Evolutionary conservation across 106 monocot species (phyloP).

Genomic region (Platanthera zijinensis): DNA sequence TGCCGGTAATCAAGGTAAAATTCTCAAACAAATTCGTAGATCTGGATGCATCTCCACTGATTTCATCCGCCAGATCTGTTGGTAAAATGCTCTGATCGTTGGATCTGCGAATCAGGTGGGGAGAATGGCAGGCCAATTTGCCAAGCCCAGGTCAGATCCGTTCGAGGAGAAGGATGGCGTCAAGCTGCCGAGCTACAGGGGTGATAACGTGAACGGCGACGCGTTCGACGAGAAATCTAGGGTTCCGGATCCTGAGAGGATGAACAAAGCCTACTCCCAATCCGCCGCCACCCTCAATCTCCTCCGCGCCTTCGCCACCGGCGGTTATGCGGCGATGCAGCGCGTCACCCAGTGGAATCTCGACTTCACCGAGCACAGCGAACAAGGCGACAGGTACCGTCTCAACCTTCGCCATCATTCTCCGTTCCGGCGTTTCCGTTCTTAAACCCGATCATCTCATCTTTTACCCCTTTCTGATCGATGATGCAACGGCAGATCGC

Average conservation of each 20-base stretch:
- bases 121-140: conserved; percentile 77
- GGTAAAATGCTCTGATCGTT: not conserved
- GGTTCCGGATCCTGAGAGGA: conserved; percentile 49
- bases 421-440: not conserved
- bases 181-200: conserved; percentile 50
- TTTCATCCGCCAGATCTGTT: not conserved
- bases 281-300: conserved; percentile 45
- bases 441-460: not conserved
- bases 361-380: conserved; percentile 66
- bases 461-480: not conserved
- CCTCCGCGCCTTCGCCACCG: conserved; percentile 42
- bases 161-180: conserved; percentile 48
- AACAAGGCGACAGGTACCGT: conserved; percentile 58
- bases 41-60: not conserved
- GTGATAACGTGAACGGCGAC: conserved; percentile 43
- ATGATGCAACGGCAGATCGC: too few relatives aligned
- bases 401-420: not conserved
- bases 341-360: conserved; percentile 74
- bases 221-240: conserved; percentile 38
- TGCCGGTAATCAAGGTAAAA: conserved; percentile 81
- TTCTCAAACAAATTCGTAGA: not conserved
- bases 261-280: conserved; percentile 59
- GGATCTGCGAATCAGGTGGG: conserved; percentile 30
- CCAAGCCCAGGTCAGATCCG: conserved; percentile 45
- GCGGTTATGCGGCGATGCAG: conserved; percentile 65